A percentile compares a stretch with the other conserved stretches of the same genome.
Evolutionary conservation across 495 filamentous ascomycete species (phyloP).

Genomic region (Sphaerosporella brunnea): DNA sequence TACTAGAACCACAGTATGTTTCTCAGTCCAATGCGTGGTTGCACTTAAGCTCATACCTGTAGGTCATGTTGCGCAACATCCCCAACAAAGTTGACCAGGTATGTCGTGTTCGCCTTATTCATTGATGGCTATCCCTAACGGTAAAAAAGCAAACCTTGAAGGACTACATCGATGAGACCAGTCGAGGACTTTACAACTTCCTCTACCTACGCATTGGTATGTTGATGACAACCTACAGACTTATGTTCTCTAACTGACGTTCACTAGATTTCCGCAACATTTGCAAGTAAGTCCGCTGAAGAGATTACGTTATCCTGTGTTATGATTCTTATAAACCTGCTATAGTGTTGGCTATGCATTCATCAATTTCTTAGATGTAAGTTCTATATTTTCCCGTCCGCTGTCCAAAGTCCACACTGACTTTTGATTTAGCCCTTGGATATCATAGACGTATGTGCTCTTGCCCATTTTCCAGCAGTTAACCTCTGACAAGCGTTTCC

Average conservation of each 20-base stretch:
- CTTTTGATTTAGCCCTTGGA: conserved; percentile 39
- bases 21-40: not conserved
- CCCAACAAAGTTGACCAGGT: conserved; percentile 74
- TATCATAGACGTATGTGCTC: conserved; percentile 46
- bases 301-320: no score
- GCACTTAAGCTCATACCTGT: conserved; percentile 14
- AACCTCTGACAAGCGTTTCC: no score
- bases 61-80: conserved; percentile 95
- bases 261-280: conserved; percentile 62
- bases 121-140: no score
- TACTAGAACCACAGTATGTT: conserved; percentile 24
- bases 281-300: conserved; percentile 69
- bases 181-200: conserved; percentile 74
- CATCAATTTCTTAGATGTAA: conserved; percentile 78
- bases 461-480: no score
- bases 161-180: conserved; percentile 57
- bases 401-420: conserved; percentile 24
- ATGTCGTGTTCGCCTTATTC: no score
- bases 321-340: conserved; percentile 3
- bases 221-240: conserved; percentile 6
- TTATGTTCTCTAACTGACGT: conserved; percentile 9
- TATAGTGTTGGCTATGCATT: conserved; percentile 90
- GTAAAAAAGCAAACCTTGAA: no score
- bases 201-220: conserved; percentile 78
- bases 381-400: conserved; percentile 24